Evolutionary conservation across 1,284 basidiomycete genomes (phyloP).

Genomic region (Cystobasidium pallidum): DNA sequence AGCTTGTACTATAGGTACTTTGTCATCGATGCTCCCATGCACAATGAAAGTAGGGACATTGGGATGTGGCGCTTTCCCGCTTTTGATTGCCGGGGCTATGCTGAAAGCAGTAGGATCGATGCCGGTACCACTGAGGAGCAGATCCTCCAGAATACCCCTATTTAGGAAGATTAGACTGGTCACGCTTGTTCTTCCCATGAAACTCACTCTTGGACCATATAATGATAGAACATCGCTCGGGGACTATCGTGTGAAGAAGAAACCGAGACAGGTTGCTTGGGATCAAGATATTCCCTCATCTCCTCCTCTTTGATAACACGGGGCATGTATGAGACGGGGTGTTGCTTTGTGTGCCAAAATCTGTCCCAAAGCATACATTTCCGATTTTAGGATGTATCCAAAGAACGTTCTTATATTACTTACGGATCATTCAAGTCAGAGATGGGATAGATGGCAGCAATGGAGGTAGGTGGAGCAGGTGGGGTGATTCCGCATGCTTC

Average conservation of each 20-base stretch:
- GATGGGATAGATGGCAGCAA: conserved; percentile 53
- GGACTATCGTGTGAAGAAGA: conserved; percentile 25
- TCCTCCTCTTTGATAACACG: conserved; percentile 47
- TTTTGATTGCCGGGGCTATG: conserved; percentile 46
- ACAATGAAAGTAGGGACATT: conserved; percentile 49
- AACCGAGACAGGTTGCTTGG: conserved; percentile 29
- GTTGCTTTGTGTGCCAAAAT: conserved; percentile 52
- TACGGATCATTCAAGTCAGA: conserved; percentile 47
- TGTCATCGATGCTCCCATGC: conserved; percentile 53
- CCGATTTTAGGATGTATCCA: not conserved
- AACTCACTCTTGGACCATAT: conserved; percentile 48
- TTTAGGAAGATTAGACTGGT: too few relatives aligned
- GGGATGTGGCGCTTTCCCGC: conserved; percentile 45
- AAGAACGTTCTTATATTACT: not conserved
- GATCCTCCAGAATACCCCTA: conserved; percentile 48
- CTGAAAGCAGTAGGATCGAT: conserved; percentile 47
- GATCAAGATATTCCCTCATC: conserved; percentile 47
- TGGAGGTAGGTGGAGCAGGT: conserved; percentile 34
- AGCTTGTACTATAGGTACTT: conserved; percentile 50
- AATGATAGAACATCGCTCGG: conserved; percentile 48
- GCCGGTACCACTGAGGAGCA: conserved; percentile 51
- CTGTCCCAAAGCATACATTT: not conserved
- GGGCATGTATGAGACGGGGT: conserved; percentile 49
- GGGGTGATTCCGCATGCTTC: conserved; percentile 45
- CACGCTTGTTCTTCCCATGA: too few relatives aligned